Conservation (phyloP, 192 early-diverging fungal genomes). For the Mortierella antarctica region DNA sequence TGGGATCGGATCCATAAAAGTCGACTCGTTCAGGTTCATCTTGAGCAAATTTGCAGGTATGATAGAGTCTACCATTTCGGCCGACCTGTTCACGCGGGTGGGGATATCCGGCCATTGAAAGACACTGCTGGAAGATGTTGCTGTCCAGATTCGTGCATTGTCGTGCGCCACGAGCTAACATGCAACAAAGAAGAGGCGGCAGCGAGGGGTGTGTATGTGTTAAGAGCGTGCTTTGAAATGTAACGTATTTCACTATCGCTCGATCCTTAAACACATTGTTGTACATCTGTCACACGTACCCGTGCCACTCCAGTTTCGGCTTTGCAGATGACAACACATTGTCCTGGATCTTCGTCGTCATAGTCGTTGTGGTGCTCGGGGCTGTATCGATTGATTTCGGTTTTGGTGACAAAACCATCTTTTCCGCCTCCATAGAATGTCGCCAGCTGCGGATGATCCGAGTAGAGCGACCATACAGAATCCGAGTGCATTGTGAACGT, state of each 20-base stretch:
- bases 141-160: constrained; percentile 92
- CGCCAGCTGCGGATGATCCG: constrained; percentile 85
- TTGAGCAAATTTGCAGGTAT: constrained; percentile 60
- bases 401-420: constrained; percentile 93
- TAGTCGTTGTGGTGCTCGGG: constrained; percentile 30
- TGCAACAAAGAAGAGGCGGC: not conserved
- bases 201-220: not conserved
- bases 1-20: constrained; percentile 45
- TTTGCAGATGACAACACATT: constrained; percentile 89
- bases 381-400: constrained; percentile 63
- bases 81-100: constrained; percentile 57
- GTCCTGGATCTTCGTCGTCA: constrained; percentile 66
- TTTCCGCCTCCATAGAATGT: constrained; percentile 93
- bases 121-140: constrained; percentile 83
- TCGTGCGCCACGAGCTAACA: constrained; percentile 82
- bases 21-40: constrained; percentile 51
- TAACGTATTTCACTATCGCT: not conserved
- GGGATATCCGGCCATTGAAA: constrained; percentile 89
- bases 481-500: constrained; percentile 90
- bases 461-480: constrained; percentile 92
- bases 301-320: constrained; percentile 86
- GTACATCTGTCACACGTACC: constrained; percentile 44
- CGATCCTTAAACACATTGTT: not conserved
- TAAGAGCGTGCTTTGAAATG: not conserved
- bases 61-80: constrained; percentile 42